A percentile compares a stretch with the other conserved stretches of the same genome.
Conservation (phyloP, 208 protist genomes). For the Zelonia costaricensis region DNA sequence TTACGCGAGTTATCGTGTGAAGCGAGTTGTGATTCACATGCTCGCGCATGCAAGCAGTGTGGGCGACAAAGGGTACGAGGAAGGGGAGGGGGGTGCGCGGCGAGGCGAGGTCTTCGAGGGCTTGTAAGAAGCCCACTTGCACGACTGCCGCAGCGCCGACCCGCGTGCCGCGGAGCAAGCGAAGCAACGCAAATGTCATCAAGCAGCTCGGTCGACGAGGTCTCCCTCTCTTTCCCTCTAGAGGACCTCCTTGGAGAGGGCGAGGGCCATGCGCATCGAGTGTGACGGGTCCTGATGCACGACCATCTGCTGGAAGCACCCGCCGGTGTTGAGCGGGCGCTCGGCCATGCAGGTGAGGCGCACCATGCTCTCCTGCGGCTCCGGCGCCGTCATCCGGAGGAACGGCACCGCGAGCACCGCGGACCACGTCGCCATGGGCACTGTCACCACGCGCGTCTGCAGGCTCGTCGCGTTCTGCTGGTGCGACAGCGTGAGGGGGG, state of each 20-base stretch:
- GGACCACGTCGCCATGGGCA: conserved; percentile 21
- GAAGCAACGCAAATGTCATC: too few species aligned
- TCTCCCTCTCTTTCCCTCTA: conserved; percentile 15
- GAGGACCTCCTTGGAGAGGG: conserved; percentile 67
- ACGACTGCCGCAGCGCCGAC: too few species aligned
- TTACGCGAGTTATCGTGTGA: too few species aligned
- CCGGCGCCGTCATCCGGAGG: conserved; percentile 23
- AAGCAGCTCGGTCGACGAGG: too few species aligned
- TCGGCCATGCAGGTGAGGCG: conserved; percentile 83
- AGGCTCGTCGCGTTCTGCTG: conserved; percentile 8
- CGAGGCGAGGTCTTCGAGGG: too few species aligned
- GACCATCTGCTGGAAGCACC: conserved; percentile 80
- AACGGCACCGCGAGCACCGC: conserved; percentile 22
- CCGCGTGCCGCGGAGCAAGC: too few species aligned
- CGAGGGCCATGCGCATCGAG: conserved; percentile 54
- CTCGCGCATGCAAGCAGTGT: too few species aligned
- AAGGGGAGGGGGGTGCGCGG: too few species aligned
- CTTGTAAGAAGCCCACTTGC: too few species aligned
- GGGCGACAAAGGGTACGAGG: too few species aligned
- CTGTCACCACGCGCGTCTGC: conserved; percentile 23
- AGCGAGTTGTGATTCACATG: too few species aligned
- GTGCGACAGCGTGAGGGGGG: conserved; percentile 14
- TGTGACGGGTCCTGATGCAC: conserved; percentile 44
- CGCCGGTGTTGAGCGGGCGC: conserved; percentile 60
- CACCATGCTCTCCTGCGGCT: conserved; percentile 34